Percentiles rank a stretch among this genome's conserved stretches.
Evolutionary conservation across 805 yeast genomes (phyloP).

Genomic region (Teunomyces kruisii): DNA sequence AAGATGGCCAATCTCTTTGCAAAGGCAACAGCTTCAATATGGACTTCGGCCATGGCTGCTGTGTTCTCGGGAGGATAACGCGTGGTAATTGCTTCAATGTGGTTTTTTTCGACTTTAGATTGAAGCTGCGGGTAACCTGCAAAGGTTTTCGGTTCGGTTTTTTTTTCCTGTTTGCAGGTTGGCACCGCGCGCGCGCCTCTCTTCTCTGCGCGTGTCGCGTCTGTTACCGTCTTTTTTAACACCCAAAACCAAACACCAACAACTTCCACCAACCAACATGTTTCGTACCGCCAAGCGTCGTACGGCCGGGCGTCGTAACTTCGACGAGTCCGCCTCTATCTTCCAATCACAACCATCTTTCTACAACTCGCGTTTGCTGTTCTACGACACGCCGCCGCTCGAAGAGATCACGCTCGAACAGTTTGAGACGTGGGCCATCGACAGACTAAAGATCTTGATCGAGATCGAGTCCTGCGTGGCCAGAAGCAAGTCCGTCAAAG

Average conservation of each 20-base stretch:
- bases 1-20: constrained; percentile 49
- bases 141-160: too few species aligned
- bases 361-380: constrained; percentile 64
- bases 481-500: constrained; percentile 62
- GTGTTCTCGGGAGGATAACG: not conserved
- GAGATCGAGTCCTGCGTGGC: constrained; percentile 78
- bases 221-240: not conserved
- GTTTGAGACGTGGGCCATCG: constrained; percentile 95
- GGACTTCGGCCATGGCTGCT: constrained; percentile 56
- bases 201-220: too few species aligned
- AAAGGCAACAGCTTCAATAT: constrained; percentile 52
- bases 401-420: constrained; percentile 89
- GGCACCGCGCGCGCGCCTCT: not conserved
- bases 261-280: constrained; percentile 38
- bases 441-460: constrained; percentile 75
- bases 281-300: constrained; percentile 74
- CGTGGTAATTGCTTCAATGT: not conserved
- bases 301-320: constrained; percentile 71
- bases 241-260: not conserved
- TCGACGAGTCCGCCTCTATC: constrained; percentile 38
- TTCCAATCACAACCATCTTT: constrained; percentile 29
- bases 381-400: constrained; percentile 75
- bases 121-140: too few species aligned
- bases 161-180: not conserved
- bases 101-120: not conserved